A percentile compares a stretch with the other conserved stretches of the same genome.
Conservation (phyloP, 2,329 filamentous ascomycete species). For the Tolypocladium paradoxum region DNA sequence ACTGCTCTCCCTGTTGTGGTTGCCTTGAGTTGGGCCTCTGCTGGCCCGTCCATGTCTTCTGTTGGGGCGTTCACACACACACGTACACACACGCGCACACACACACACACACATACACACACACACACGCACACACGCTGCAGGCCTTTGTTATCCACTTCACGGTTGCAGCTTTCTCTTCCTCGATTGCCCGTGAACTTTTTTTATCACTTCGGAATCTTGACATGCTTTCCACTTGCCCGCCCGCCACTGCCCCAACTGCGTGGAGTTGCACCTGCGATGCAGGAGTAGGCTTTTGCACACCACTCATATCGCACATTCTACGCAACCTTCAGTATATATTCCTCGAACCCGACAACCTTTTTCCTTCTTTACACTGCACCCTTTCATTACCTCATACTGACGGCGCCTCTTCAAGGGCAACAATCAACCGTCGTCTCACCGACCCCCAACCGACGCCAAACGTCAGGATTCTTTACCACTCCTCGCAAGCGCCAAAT, state of each 20-base stretch:
- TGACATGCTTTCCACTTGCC: background rate
- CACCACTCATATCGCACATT: background rate
- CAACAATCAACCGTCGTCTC: background rate
- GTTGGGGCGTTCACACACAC: background rate
- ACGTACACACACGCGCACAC: background rate
- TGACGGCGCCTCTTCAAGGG: background rate
- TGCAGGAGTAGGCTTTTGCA: background rate
- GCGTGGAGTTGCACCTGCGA: background rate
- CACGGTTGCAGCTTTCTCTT: background rate
- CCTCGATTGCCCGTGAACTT: background rate
- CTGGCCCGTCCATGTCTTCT: background rate
- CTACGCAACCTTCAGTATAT: background rate
- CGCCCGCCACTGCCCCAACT: background rate
- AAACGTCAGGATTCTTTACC: constrained; percentile 9
- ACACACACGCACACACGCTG: background rate
- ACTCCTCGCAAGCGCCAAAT: constrained; percentile 6
- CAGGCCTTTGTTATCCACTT: background rate
- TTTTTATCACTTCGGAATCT: background rate
- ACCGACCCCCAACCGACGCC: background rate
- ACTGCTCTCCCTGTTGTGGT: background rate
- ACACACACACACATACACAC: background rate
- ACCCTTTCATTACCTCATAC: background rate
- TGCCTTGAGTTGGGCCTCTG: background rate
- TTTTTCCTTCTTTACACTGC: no score
- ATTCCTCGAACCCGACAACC: background rate